Conservation (phyloP, 2,329 filamentous ascomycete genomes). For the Fusarium avenaceum region DNA sequence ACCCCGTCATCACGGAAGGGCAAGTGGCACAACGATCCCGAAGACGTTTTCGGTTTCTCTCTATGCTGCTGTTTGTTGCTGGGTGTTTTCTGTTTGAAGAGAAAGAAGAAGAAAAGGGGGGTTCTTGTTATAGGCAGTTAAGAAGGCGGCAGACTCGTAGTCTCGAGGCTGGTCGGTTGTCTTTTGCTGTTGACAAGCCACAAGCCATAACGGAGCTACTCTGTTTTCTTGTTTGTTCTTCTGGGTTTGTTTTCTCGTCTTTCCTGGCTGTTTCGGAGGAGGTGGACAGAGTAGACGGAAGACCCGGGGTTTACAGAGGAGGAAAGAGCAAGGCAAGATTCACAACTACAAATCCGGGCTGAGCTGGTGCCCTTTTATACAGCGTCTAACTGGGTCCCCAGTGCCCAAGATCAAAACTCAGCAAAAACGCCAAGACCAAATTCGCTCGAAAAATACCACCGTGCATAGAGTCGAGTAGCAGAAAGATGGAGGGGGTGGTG, state of each 20-base stretch:
- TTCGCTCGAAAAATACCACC: slow-evolving; percentile 29
- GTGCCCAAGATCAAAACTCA: slow-evolving; percentile 14
- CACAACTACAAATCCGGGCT: slow-evolving; percentile 21
- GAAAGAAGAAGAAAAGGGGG: slow-evolving; percentile 9
- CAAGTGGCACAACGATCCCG: slow-evolving; percentile 13
- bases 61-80: slow-evolving; percentile 9
- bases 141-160: slow-evolving; percentile 48
- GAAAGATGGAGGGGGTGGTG: slow-evolving; percentile 31
- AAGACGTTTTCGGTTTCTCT: slow-evolving; percentile 18
- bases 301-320: slow-evolving; percentile 25
- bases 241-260: slow-evolving; percentile 24
- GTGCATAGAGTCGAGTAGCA: slow-evolving; percentile 31
- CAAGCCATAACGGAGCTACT: slow-evolving; percentile 48
- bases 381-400: slow-evolving; percentile 14
- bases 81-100: slow-evolving; percentile 1
- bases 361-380: slow-evolving; percentile 40
- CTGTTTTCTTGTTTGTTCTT: slow-evolving; percentile 18
- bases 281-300: slow-evolving; percentile 4
- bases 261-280: slow-evolving; percentile 8
- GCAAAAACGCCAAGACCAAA: slow-evolving; percentile 32
- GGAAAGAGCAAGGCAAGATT: slow-evolving; percentile 18
- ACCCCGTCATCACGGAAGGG: slow-evolving; percentile 47
- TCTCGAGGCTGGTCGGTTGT: slow-evolving; percentile 47
- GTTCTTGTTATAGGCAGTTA: slow-evolving; percentile 46
- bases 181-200: slow-evolving; percentile 45